Conservation (phyloP, 495 filamentous ascomycete genomes). For the Staphylotrichum longicolle region DNA sequence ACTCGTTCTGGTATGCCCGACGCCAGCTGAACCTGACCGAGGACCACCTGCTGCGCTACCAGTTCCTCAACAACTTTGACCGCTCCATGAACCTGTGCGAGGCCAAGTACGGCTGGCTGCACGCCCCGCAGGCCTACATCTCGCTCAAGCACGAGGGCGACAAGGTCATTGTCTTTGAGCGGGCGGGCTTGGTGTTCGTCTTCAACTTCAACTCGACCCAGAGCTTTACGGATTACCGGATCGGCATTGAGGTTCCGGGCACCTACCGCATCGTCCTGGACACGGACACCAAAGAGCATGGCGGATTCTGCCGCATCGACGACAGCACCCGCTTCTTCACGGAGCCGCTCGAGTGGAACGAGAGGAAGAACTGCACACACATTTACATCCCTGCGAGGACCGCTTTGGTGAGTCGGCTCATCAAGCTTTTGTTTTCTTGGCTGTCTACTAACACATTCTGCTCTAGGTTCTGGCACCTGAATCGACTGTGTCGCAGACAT, state of each 20-base stretch:
- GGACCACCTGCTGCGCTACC: conserved; percentile 80
- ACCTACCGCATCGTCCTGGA: conserved; percentile 89
- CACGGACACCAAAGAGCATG: conserved; percentile 72
- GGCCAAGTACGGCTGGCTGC: conserved; percentile 89
- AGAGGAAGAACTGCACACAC: conserved; percentile 81
- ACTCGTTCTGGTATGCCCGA: conserved; percentile 95
- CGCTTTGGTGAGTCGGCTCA: conserved; percentile 66
- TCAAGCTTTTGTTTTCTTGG: not conserved
- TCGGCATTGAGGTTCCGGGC: conserved; percentile 79
- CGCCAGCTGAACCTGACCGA: conserved; percentile 93
- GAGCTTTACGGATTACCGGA: conserved; percentile 88
- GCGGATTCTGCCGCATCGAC: conserved; percentile 75
- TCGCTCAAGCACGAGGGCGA: conserved; percentile 91
- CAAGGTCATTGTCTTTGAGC: conserved; percentile 95
- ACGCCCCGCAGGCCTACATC: conserved; percentile 82
- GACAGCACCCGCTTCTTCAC: conserved; percentile 84
- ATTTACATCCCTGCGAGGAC: conserved; percentile 86
- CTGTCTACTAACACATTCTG: conserved; percentile 8
- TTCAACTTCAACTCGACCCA: conserved; percentile 93
- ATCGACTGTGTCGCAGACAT: conserved; percentile 24
- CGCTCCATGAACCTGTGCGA: conserved; percentile 83
- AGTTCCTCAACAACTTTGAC: conserved; percentile 94
- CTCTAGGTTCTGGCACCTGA: conserved; percentile 36
- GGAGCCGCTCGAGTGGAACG: conserved; percentile 85
- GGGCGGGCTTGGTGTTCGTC: conserved; percentile 83